A percentile compares a stretch with the other conserved stretches of the same genome.
phyloP scores from a whole-genome alignment of 2,329 filamentous ascomycete genomes.

The Phialophora tarda region DNA sequence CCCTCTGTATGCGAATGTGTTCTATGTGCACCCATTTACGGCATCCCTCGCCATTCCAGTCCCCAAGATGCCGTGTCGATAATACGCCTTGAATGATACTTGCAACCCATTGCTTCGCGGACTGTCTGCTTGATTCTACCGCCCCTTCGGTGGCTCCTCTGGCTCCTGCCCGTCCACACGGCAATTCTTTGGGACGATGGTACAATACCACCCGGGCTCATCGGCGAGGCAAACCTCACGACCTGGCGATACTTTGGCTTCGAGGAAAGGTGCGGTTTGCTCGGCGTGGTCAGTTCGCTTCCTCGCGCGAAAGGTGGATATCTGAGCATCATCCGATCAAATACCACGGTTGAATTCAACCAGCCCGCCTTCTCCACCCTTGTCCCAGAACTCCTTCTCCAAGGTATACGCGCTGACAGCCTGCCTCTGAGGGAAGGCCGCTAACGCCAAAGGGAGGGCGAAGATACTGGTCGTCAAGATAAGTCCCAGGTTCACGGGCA shows the following conservation, averaged over 20 bases:
- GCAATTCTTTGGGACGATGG: not conserved
- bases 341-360: conserved; percentile 98
- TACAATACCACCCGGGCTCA: not conserved
- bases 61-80: not conserved
- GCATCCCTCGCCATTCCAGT: no score
- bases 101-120: not conserved
- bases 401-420: conserved; percentile 74
- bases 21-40: not conserved
- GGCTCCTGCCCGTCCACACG: not conserved
- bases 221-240: not conserved
- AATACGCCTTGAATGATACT: not conserved
- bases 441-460: conserved; percentile 86
- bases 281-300: not conserved
- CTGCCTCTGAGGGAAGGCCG: conserved; percentile 90
- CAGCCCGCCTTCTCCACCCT: conserved; percentile 76
- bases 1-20: not conserved
- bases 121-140: not conserved
- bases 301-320: not conserved
- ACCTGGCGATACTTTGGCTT: not conserved
- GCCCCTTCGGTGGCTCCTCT: not conserved
- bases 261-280: not conserved
- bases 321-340: conserved; percentile 51
- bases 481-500: conserved; percentile 83
- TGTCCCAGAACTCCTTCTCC: conserved; percentile 84
- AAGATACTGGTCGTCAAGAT: conserved; percentile 87